Conservation (phyloP, 1,284 basidiomycete genomes). For the Golubevia sp. region DNA sequence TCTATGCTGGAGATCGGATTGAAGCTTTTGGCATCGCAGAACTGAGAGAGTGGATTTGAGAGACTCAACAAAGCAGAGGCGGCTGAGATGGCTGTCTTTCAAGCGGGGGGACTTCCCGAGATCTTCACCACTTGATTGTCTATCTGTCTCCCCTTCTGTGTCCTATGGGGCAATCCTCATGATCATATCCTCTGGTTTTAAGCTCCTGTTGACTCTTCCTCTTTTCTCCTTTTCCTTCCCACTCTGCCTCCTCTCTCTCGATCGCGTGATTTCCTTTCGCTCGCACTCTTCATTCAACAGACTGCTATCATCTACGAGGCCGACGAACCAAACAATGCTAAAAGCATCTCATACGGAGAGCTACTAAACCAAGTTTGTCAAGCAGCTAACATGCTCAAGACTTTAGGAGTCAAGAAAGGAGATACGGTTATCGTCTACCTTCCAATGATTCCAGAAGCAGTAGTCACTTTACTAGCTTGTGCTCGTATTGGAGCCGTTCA, state of each 20-base stretch:
- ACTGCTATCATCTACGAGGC: conserved; percentile 98
- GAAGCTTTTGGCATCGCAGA: too few species aligned
- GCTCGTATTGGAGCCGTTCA: conserved; percentile 96
- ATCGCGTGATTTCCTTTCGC: conserved; percentile 3
- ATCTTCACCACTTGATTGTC: too few species aligned
- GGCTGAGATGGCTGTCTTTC: too few species aligned
- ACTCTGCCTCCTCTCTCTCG: conserved; percentile 3
- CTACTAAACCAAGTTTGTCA: conserved; percentile 81
- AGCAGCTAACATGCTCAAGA: conserved; percentile 89
- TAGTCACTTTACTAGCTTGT: conserved; percentile 93
- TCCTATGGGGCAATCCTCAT: too few species aligned
- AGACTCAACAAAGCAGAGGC: too few species aligned
- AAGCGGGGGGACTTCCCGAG: too few species aligned
- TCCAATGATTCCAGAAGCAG: conserved; percentile 70
- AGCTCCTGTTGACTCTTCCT: not conserved
- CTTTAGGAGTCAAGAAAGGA: conserved; percentile 90
- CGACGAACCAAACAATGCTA: conserved; percentile 84
- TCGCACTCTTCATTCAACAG: conserved; percentile 51
- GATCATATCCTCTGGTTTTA: too few species aligned
- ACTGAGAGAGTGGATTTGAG: too few species aligned
- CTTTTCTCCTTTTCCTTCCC: not conserved
- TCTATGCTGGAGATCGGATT: too few species aligned
- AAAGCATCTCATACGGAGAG: conserved; percentile 78
- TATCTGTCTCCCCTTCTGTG: too few species aligned
- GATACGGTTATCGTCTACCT: conserved; percentile 75